Conservation (phyloP, 768 basidiomycete species). For the Suillus tomentosus region DNA sequence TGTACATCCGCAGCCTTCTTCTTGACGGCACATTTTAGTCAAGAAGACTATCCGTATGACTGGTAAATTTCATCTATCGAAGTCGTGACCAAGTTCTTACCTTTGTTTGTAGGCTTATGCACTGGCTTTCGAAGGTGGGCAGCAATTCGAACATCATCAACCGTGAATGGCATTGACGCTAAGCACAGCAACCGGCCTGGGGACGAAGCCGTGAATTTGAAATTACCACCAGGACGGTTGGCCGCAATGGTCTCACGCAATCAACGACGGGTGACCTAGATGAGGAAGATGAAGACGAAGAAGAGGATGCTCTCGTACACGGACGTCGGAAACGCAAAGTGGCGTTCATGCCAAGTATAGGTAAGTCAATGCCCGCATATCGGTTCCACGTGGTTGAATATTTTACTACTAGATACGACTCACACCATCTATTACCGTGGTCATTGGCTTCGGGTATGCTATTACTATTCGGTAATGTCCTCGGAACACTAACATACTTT, state of each 20-base stretch:
- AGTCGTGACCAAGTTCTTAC: constrained; percentile 15
- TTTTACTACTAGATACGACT: constrained; percentile 66
- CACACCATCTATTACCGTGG: constrained; percentile 90
- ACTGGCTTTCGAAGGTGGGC: constrained; percentile 81
- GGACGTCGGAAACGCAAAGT: constrained; percentile 78
- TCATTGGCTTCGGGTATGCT: constrained; percentile 78
- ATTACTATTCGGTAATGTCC: constrained; percentile 15
- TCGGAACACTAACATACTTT: constrained; percentile 22
- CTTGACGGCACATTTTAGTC: constrained; percentile 85
- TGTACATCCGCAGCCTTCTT: constrained; percentile 64
- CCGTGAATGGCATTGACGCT: constrained; percentile 20
- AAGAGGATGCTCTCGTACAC: constrained; percentile 58
- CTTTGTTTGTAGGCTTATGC: constrained; percentile 65
- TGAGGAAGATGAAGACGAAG: constrained; percentile 72
- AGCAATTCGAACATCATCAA: constrained; percentile 14
- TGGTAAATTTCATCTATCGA: constrained; percentile 49
- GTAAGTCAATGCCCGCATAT: constrained; percentile 41
- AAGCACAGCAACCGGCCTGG: constrained; percentile 82
- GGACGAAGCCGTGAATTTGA: constrained; percentile 87
- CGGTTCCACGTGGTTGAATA: constrained; percentile 17
- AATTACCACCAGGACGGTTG: constrained; percentile 77
- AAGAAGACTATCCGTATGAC: constrained; percentile 87
- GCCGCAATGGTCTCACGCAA: constrained; percentile 64
- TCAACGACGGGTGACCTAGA: constrained; percentile 76
- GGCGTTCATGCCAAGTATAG: constrained; percentile 83